Evolutionary conservation across 2,329 filamentous ascomycete genomes (phyloP), one percentile per base, ranked within the genome.

Genomic region (Sordariomycetes sp.): DNA sequence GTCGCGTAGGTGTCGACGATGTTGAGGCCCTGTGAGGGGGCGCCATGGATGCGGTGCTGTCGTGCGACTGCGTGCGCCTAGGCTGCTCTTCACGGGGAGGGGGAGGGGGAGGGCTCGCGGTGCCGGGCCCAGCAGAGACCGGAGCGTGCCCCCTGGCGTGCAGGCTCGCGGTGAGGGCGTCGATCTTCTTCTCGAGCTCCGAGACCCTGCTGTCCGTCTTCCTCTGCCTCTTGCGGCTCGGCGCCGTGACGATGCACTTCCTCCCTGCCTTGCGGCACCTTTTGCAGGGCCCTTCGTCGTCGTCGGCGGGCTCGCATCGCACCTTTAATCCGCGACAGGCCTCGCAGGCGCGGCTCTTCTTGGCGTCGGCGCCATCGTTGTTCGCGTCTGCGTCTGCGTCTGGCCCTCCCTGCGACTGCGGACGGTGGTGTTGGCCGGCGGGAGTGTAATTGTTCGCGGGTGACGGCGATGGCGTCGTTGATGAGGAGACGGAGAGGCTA

Each of bases 141-240:
- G 33, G 17, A 11, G 15, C 30, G 4, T 15, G 18, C 7, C 43
- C 50, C 20, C 57, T 47, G 8, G 82, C 76, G 30, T 86, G 79
- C 43, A 94, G 54, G 23, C 78, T 86, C 6, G 86, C 84, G 7
- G 85, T 94, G 52, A 94, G 55, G 8, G 82, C 84, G 63, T 94
- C 86, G 42, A 94, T 90, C 64, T 93, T 93, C 66, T 82, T 86
- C 65, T 94, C 87, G 33, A 95, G 68, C 63, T 94, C 87, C 8
- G 86, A 82, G 10, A 95, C 87, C 33, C 86, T 72, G 44, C 78
- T 90, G 54, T 94, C 88, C 35, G 85, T 87, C 67, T 94, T 94
- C 66, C 90, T 94, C 63, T 90, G 85, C 29, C 87, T 71, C 60
- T 93, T 94, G 26, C 86, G 56, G 20, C 68, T 75, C 11, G 72